Evolutionary conservation across 2,329 filamentous ascomycete species (phyloP).

Genomic region (Fusarium palustre): DNA sequence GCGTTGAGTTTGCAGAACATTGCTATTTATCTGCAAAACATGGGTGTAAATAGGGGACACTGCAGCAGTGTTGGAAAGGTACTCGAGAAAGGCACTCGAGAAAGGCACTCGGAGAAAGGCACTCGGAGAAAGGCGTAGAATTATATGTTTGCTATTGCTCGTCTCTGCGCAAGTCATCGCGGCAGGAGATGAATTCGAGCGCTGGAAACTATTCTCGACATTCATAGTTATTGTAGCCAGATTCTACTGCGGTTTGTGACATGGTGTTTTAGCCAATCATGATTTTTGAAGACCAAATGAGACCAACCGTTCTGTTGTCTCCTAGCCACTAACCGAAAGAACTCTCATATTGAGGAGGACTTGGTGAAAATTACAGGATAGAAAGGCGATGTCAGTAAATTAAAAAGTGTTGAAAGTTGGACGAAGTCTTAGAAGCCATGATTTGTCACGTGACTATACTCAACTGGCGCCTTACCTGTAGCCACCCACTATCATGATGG

Average conservation of each 20-base stretch:
- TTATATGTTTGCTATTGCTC: not conserved
- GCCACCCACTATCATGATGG: slow-evolving; percentile 37
- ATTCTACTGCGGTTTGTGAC: not conserved
- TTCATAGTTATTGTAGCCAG: not conserved
- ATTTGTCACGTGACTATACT: slow-evolving; percentile 28
- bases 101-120: not conserved
- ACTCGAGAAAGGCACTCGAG: slow-evolving; percentile 4
- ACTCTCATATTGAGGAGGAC: not conserved
- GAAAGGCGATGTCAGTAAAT: not conserved
- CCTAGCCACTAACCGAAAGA: not conserved
- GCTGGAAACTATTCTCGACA: not conserved
- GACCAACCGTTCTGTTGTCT: not conserved
- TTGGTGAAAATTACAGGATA: not conserved
- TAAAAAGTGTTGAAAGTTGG: not conserved
- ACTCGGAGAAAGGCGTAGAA: not conserved
- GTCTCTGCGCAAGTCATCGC: not conserved
- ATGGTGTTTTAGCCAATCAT: not conserved
- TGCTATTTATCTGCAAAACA: slow-evolving; percentile 34
- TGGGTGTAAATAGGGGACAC: slow-evolving; percentile 17
- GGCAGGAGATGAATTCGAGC: not conserved
- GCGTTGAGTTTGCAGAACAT: slow-evolving; percentile 39
- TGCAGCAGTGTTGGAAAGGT: slow-evolving; percentile 38
- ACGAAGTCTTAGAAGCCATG: not conserved
- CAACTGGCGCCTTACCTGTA: slow-evolving; percentile 10
- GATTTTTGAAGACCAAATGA: not conserved